These are phyloP conservation scores for Talaromyces funiculosus DNA, from an alignment of 2,329 filamentous ascomycete genomes.

Conservation along the genomic window DNA sequence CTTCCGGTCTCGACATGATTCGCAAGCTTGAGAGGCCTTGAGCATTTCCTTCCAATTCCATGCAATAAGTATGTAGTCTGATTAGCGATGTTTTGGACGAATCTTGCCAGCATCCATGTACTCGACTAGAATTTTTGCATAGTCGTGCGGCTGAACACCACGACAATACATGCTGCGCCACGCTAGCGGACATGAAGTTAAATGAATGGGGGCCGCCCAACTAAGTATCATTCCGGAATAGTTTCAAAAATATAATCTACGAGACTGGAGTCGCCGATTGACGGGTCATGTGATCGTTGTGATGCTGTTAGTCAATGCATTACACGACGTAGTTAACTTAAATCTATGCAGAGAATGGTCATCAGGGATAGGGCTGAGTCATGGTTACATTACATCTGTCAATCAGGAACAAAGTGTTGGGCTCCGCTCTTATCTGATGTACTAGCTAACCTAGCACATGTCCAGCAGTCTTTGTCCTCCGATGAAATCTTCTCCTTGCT, in stretches of 20 bases:
- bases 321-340: neutral
- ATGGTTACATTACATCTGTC: neutral
- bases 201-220: neutral
- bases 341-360: too few species aligned
- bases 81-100: neutral
- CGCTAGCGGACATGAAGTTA: neutral
- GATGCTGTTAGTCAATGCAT: neutral
- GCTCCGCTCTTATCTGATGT: neutral
- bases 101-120: neutral
- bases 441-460: too few species aligned
- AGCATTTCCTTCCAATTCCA: neutral
- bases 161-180: neutral
- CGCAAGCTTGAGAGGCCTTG: slow-evolving; percentile 1
- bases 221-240: neutral
- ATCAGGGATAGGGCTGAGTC: neutral
- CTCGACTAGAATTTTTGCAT: neutral
- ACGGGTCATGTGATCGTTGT: neutral
- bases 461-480: neutral
- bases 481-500: neutral
- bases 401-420: neutral
- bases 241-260: neutral
- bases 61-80: neutral
- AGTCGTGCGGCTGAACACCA: neutral
- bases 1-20: slow-evolving; percentile 3
- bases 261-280: neutral